Percentiles rank a stretch among this genome's conserved stretches.
phyloP scores from a whole-genome alignment of 2,329 filamentous ascomycete species.

The Volutella citrinella region DNA sequence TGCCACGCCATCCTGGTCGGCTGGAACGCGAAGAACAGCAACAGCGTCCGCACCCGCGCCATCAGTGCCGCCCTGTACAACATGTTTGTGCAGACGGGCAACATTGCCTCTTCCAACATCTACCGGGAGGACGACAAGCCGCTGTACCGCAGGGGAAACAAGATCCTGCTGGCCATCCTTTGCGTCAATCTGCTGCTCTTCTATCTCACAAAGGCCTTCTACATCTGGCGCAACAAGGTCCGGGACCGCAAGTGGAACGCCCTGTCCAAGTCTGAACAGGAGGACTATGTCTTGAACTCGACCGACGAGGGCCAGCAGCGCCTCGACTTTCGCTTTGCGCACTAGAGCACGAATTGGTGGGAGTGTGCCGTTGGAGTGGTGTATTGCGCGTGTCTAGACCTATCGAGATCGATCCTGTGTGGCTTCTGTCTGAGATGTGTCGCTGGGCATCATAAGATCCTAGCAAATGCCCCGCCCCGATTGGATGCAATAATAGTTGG shows the following conservation, averaged over 20 bases:
- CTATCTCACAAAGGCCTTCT: slow-evolving; percentile 43
- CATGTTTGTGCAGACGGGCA: slow-evolving; percentile 45
- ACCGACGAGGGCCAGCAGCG: slow-evolving; percentile 53
- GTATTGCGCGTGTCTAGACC: neutral
- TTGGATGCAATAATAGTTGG: neutral
- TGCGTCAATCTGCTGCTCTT: slow-evolving; percentile 46
- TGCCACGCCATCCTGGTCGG: slow-evolving; percentile 48
- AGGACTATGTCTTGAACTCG: slow-evolving; percentile 46
- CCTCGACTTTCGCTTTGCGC: slow-evolving; percentile 52
- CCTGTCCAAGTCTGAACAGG: slow-evolving; percentile 43
- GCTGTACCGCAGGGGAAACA: slow-evolving; percentile 49
- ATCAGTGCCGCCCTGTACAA: slow-evolving; percentile 62
- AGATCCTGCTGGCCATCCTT: slow-evolving; percentile 45
- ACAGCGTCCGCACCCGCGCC: slow-evolving; percentile 59
- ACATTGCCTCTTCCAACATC: slow-evolving; percentile 41
- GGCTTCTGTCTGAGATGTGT: no score
- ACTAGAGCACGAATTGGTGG: slow-evolving; percentile 26
- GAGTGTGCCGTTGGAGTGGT: neutral
- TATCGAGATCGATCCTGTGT: neutral
- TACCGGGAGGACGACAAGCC: slow-evolving; percentile 51
- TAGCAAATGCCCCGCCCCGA: neutral
- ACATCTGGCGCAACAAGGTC: slow-evolving; percentile 44
- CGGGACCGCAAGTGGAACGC: slow-evolving; percentile 42
- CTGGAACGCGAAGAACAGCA: slow-evolving; percentile 60
- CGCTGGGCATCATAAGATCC: neutral